Evolutionary conservation across 2,329 filamentous ascomycete species (phyloP), one percentile per base, ranked within the genome.

Genomic region (Ophiocordyceps sinensis): DNA sequence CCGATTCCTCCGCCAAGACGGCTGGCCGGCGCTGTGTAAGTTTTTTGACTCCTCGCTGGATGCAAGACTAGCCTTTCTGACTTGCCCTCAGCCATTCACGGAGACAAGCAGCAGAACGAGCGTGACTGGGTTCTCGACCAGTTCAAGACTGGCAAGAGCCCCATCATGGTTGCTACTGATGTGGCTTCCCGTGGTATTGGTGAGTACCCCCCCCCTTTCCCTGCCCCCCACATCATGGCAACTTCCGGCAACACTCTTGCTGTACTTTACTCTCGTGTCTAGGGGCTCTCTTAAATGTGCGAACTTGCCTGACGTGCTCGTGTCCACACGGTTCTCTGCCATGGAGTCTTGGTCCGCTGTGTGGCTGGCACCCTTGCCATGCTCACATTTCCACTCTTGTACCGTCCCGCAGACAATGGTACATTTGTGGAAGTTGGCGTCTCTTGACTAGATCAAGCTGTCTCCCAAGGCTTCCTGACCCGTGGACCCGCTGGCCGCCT

Each of bases 121-220:
- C 88, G 91, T 71, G 91, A 96, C 66, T 96, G 91, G 87, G 91
- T 96, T 57, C 75, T 98, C 61, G 93, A 96, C 66, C 89, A 96
- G 66, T 98, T 98, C 79, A 98, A 96, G 80, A 85, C 85, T 51
- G 88, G 87, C 69, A 95, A 96, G 75, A 94, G 87, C 71, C 91
- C 91, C 62, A 94, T 98, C 79, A 94, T 98, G 88, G 91, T 98
- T 71, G 91, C 91, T 70, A 98, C 91, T 52, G 91, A 96, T 61
- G 91, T 98, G 69, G 91, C 91, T 70, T 96, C 91, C 62, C 91
- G 91, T 88, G 91, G 91, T 86, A 95, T 98, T 70, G 91, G 91
- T 95, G 93, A 94, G 87, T 89, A 57, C 55, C 14, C 15, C 23
- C 32, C 14, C 15, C 50, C 47, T 49, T 53, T 55, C 52, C 50